A percentile compares a stretch with the other conserved stretches of the same genome.
Conservation (phyloP, 192 early-diverging fungal genomes). For the Geranomyces variabilis region DNA sequence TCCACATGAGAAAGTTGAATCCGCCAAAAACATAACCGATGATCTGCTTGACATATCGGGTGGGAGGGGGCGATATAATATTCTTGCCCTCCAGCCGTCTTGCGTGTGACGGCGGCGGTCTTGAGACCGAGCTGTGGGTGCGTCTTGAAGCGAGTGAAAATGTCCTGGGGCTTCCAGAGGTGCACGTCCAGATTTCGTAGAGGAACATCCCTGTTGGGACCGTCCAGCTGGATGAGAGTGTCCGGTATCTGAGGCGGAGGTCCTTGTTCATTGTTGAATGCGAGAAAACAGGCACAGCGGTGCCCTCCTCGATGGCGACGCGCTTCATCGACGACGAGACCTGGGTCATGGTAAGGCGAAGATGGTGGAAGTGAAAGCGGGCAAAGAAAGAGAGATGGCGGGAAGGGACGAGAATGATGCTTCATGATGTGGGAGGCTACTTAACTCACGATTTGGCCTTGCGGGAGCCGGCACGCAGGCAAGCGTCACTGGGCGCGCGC, state of each 20-base stretch:
- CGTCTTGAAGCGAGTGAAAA: slow-evolving; percentile 27
- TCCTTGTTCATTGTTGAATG: too few species aligned
- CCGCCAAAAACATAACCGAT: slow-evolving; percentile 37
- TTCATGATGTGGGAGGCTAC: too few species aligned
- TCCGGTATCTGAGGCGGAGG: not conserved
- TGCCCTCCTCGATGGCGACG: too few species aligned
- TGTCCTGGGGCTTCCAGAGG: not conserved
- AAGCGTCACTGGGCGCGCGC: too few species aligned
- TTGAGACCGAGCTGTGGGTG: slow-evolving; percentile 22
- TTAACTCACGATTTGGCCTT: too few species aligned
- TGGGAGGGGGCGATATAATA: slow-evolving; percentile 15
- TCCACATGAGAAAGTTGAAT: slow-evolving; percentile 33
- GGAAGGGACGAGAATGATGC: too few species aligned
- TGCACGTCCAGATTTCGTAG: not conserved
- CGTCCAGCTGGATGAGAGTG: not conserved
- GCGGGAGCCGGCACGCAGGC: too few species aligned
- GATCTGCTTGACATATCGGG: not conserved
- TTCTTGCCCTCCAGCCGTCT: not conserved
- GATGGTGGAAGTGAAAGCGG: too few species aligned
- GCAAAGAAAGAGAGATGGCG: too few species aligned
- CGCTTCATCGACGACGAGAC: too few species aligned
- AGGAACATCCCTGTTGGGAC: not conserved
- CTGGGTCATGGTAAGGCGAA: too few species aligned
- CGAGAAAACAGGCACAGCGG: too few species aligned
- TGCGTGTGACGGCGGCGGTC: not conserved